Conservation (phyloP, 1,284 basidiomycete genomes). For the Moniliella sp. region DNA sequence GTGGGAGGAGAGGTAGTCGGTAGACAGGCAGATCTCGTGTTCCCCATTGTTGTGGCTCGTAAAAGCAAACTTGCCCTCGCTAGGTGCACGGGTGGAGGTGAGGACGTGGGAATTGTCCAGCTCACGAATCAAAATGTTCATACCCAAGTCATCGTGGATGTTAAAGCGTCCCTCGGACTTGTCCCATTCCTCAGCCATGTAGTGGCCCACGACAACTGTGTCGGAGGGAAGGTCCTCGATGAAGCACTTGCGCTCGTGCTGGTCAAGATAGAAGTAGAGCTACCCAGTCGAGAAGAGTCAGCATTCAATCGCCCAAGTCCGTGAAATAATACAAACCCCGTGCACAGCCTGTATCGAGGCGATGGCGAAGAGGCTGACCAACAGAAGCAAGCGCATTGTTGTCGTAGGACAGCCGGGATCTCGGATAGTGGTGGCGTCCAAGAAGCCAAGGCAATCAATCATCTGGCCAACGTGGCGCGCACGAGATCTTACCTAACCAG, state of each 20-base stretch:
- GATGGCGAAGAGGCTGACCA: too few species aligned
- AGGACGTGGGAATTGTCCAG: constrained; percentile 17
- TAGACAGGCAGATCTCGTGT: constrained; percentile 77
- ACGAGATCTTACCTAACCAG: too few species aligned
- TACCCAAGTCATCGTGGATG: constrained; percentile 57
- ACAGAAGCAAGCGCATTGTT: too few species aligned
- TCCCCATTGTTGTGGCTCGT: constrained; percentile 88
- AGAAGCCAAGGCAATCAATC: too few species aligned
- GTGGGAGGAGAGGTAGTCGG: constrained; percentile 44
- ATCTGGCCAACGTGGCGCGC: too few species aligned
- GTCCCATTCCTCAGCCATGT: constrained; percentile 64
- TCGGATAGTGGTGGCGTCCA: too few species aligned
- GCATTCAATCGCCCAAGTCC: too few species aligned
- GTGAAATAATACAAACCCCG: too few species aligned
- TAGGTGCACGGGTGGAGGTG: constrained; percentile 66
- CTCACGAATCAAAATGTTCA: constrained; percentile 66
- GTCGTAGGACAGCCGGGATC: too few species aligned
- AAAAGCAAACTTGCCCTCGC: constrained; percentile 82
- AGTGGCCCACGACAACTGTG: constrained; percentile 70
- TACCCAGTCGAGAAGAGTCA: too few species aligned
- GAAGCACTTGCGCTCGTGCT: constrained; percentile 47
- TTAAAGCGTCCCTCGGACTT: constrained; percentile 50
- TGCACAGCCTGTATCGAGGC: too few species aligned
- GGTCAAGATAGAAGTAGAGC: constrained; percentile 37
- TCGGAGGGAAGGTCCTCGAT: constrained; percentile 89